Conservation (phyloP, 2,329 filamentous ascomycete species). For the Calonectria crousiana region DNA sequence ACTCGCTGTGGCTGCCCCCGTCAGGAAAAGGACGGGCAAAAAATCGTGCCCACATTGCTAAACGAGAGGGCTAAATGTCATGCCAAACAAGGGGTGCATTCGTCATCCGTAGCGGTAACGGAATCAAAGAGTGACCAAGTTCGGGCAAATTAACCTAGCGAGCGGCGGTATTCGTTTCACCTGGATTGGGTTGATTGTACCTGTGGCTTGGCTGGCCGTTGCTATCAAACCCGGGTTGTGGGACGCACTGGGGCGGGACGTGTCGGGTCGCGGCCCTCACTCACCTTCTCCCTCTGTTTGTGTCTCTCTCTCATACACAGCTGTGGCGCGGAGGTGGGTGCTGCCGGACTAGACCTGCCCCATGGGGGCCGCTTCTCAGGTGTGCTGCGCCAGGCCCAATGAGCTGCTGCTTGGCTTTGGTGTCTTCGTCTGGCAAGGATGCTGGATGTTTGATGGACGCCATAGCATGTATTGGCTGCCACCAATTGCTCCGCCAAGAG, state of each 20-base stretch:
- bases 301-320: not conserved
- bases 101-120: not conserved
- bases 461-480: not conserved
- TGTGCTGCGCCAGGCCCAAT: not conserved
- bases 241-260: not conserved
- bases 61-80: conserved; percentile 7
- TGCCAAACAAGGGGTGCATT: conserved; percentile 2
- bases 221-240: not conserved
- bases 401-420: not conserved
- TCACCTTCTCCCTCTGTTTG: not conserved
- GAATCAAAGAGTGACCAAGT: not conserved
- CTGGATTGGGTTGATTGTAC: not conserved
- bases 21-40: not conserved
- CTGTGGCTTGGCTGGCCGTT: not conserved
- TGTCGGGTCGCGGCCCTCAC: not conserved
- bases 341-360: not conserved
- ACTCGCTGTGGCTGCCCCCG: not conserved
- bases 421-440: not conserved
- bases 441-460: not conserved
- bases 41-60: conserved; percentile 2
- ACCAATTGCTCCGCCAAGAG: not conserved
- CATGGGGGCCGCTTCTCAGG: not conserved
- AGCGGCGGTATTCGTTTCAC: conserved; percentile 1
- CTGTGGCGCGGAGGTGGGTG: not conserved
- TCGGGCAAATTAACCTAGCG: conserved; percentile 8